phyloP scores from a whole-genome alignment of 2,329 filamentous ascomycete genomes.

The Scytalidium sp. region DNA sequence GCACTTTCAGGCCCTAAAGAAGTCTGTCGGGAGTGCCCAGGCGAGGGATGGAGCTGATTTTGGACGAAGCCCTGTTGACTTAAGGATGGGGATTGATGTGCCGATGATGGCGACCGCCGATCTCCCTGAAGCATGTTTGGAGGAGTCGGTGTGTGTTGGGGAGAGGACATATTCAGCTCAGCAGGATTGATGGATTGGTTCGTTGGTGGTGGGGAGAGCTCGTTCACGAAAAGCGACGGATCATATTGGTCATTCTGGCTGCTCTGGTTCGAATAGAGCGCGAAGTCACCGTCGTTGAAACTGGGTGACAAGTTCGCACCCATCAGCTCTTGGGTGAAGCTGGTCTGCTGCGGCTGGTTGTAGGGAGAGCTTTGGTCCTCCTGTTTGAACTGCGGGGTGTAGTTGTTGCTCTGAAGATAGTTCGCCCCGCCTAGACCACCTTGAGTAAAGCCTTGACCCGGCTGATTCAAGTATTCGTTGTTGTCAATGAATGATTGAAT shows the following conservation, averaged over 20 bases:
- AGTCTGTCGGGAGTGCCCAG: constrained; percentile 27
- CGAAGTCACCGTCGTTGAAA: constrained; percentile 57
- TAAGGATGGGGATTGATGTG: constrained; percentile 28
- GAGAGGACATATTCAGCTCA: constrained; percentile 46
- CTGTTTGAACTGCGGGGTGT: constrained; percentile 29
- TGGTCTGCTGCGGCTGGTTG: constrained; percentile 39
- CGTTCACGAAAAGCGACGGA: constrained; percentile 58
- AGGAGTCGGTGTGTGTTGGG: constrained; percentile 23
- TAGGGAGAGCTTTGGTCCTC: constrained; percentile 24
- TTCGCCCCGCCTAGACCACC: constrained; percentile 18
- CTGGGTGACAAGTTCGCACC: constrained; percentile 47
- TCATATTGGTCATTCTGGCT: constrained; percentile 56
- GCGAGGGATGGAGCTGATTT: constrained; percentile 25
- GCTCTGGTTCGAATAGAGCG: constrained; percentile 57
- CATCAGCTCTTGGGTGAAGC: constrained; percentile 45
- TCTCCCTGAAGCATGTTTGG: constrained; percentile 25
- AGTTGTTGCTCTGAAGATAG: constrained; percentile 22
- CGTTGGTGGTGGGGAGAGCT: constrained; percentile 36
- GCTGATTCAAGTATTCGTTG: constrained; percentile 45
- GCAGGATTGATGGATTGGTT: constrained; percentile 41
- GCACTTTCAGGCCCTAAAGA: constrained; percentile 31
- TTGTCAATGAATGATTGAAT: constrained; percentile 25
- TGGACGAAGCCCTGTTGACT: constrained; percentile 14
- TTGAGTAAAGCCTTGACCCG: constrained; percentile 23
- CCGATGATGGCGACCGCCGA: constrained; percentile 27